Evolutionary conservation across 2,329 filamentous ascomycete species (phyloP).

Genomic region (Fusarium odoratissimum): DNA sequence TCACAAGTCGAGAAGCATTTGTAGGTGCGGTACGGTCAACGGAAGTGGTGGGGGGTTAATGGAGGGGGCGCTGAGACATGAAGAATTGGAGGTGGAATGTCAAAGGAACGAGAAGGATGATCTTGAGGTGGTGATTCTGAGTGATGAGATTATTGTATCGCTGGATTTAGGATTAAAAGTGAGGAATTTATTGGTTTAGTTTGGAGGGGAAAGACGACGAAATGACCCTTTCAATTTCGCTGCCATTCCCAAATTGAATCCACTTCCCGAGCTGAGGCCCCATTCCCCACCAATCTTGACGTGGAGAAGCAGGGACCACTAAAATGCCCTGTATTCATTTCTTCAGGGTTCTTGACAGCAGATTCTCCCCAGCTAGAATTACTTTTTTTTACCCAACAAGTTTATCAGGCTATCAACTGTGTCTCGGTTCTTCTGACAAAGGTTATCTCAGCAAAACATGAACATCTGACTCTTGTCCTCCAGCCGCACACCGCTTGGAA

Average conservation of each 20-base stretch:
- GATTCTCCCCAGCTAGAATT: background rate
- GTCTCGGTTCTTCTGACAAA: background rate
- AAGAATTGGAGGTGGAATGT: background rate
- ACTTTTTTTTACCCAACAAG: slow-evolving; percentile 7
- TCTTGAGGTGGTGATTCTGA: background rate
- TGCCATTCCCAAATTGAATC: slow-evolving; percentile 12
- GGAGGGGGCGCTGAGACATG: slow-evolving; percentile 28
- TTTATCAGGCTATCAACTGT: background rate
- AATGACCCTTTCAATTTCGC: slow-evolving; percentile 10
- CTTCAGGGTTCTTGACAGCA: background rate
- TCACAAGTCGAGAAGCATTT: slow-evolving; percentile 26
- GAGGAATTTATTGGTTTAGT: slow-evolving; percentile 23
- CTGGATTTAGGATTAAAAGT: background rate
- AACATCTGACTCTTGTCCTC: slow-evolving; percentile 13
- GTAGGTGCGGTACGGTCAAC: slow-evolving; percentile 25
- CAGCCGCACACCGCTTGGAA: slow-evolving; percentile 27
- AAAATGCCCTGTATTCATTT: slow-evolving; percentile 10
- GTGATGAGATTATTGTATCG: slow-evolving; percentile 21
- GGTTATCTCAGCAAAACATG: background rate
- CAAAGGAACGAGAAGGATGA: background rate
- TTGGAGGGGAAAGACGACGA: slow-evolving; percentile 13
- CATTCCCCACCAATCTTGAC: slow-evolving; percentile 29
- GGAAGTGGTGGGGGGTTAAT: slow-evolving; percentile 31
- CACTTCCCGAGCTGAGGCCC: slow-evolving; percentile 26
- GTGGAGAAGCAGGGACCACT: slow-evolving; percentile 32